phyloP scores from a whole-genome alignment of 1,284 basidiomycete genomes.

The Apiotrichum akiyoshidainum region DNA sequence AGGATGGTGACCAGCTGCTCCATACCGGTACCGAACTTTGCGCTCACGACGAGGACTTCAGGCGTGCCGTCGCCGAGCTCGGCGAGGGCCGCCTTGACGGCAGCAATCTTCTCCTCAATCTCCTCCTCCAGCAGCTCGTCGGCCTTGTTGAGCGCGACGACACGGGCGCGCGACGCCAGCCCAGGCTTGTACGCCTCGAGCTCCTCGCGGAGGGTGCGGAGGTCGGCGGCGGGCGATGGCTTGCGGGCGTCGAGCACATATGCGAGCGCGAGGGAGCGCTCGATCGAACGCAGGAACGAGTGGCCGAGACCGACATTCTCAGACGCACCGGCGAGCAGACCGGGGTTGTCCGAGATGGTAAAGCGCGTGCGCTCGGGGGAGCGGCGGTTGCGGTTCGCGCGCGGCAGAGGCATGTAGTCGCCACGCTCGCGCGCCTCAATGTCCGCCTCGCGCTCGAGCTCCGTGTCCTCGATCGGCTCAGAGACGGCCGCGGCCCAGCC shows the following conservation, averaged over 20 bases:
- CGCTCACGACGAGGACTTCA: conserved; percentile 73
- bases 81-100: conserved; percentile 39
- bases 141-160: conserved; percentile 93
- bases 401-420: conserved; percentile 29
- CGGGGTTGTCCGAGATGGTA: conserved; percentile 96
- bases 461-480: conserved; percentile 66
- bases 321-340: conserved; percentile 78
- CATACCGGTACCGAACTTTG: conserved; percentile 75
- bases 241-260: conserved; percentile 86
- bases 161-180: conserved; percentile 67
- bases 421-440: conserved; percentile 35
- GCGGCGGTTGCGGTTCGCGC: conserved; percentile 10
- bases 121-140: conserved; percentile 62
- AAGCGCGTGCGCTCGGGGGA: conserved; percentile 70
- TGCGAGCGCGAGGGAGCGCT: conserved; percentile 81
- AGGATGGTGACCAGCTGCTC: conserved; percentile 63
- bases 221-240: conserved; percentile 69
- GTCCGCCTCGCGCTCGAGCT: conserved; percentile 59
- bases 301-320: conserved; percentile 90
- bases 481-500: conserved; percentile 58
- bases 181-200: conserved; percentile 79
- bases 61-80: conserved; percentile 44
- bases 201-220: conserved; percentile 69
- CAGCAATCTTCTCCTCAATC: conserved; percentile 46
- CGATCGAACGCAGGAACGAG: conserved; percentile 87